These are phyloP conservation scores for Flaveria brownii DNA, from an alignment of 129 eudicot species.

Conservation along the genomic window DNA sequence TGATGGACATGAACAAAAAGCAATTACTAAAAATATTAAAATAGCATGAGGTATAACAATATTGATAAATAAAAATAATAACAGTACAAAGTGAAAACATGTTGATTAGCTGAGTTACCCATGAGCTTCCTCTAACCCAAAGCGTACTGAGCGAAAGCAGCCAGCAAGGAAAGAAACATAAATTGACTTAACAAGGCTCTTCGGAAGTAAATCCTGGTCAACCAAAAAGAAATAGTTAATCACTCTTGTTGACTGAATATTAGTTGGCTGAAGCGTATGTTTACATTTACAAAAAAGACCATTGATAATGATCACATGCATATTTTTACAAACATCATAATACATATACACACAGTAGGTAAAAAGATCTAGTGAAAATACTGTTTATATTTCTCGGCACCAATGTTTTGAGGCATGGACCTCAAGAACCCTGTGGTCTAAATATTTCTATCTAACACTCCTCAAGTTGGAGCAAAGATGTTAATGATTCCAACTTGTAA, in stretches of 20 bases:
- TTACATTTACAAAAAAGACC: not conserved
- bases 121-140: constrained; percentile 97
- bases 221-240: constrained; percentile 19
- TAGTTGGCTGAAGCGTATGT: not conserved
- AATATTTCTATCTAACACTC: too few relatives aligned
- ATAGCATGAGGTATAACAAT: not conserved
- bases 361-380: not conserved
- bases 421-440: too few relatives aligned
- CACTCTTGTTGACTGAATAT: not conserved
- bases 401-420: too few relatives aligned
- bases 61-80: not conserved
- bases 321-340: not conserved
- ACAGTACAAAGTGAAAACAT: not conserved
- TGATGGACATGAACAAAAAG: constrained; percentile 23
- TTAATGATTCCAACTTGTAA: too few relatives aligned
- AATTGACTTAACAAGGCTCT: constrained; percentile 65
- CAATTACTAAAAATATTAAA: not conserved
- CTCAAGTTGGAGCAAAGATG: too few relatives aligned
- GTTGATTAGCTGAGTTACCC: constrained; percentile 60
- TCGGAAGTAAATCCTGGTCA: constrained; percentile 70
- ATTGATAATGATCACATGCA: not conserved
- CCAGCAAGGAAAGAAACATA: constrained; percentile 98
- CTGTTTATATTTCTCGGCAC: not conserved
- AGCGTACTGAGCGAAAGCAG: constrained; percentile 96
- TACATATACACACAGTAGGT: not conserved